Evolutionary conservation across 129 eudicot species (phyloP).

Genomic region (Mikania micrantha): DNA sequence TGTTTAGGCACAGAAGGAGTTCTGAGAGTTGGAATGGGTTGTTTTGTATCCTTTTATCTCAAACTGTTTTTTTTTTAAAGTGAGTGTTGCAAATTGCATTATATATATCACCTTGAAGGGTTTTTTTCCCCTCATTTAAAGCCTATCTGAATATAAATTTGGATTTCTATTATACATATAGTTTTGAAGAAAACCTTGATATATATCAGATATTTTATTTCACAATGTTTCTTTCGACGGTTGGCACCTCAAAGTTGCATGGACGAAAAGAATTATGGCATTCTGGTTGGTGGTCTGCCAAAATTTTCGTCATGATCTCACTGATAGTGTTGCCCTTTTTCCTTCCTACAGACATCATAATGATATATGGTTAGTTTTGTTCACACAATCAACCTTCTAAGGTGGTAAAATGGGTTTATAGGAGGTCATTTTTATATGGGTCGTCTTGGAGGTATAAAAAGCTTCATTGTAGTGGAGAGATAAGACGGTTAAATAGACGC

Average conservation of each 20-base stretch:
- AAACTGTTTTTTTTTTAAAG: no score
- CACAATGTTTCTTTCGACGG: constrained; percentile 65
- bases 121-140: not conserved
- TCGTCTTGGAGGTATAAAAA: no score
- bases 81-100: no score
- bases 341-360: constrained; percentile 45
- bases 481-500: no score
- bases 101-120: no score
- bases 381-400: not conserved
- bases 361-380: constrained; percentile 56
- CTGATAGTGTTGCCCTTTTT: constrained; percentile 48
- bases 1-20: constrained; percentile 86
- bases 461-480: no score
- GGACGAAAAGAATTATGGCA: constrained; percentile 64
- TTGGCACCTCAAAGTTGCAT: constrained; percentile 61
- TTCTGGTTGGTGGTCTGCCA: constrained; percentile 82
- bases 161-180: no score
- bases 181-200: constrained; percentile 34
- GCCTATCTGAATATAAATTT: not conserved
- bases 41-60: constrained; percentile 61
- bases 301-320: constrained; percentile 38
- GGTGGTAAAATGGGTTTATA: not conserved
- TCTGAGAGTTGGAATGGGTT: constrained; percentile 76
- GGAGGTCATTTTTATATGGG: not conserved
- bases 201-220: constrained; percentile 50